Percentiles rank a stretch among this genome's conserved stretches.
Evolutionary conservation across 306 rosid genomes (phyloP).

Genomic region (Lathyrus tuberosus): DNA sequence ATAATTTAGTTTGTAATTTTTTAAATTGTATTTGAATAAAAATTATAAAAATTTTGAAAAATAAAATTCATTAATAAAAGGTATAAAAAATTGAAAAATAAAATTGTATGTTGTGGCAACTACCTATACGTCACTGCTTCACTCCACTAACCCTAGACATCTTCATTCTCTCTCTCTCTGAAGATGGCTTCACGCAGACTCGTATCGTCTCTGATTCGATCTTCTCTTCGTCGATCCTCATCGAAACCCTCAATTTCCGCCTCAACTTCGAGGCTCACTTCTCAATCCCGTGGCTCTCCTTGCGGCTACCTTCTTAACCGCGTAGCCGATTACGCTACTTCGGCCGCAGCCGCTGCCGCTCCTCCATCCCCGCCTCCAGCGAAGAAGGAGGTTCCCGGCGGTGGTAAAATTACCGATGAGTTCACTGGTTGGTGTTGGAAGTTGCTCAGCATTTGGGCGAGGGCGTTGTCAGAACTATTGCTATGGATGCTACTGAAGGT

Average conservation of each 20-base stretch:
- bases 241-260: conserved; percentile 60
- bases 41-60: too few relatives aligned
- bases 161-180: too few relatives aligned
- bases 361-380: conserved; percentile 45
- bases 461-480: conserved; percentile 81
- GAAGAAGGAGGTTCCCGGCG: conserved; percentile 50
- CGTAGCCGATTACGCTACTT: conserved; percentile 69
- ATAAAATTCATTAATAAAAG: too few relatives aligned
- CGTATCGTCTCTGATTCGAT: too few relatives aligned
- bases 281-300: conserved; percentile 62
- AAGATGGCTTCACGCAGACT: conserved; percentile 91
- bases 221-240: conserved; percentile 69
- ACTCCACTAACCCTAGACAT: too few relatives aligned
- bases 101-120: too few relatives aligned
- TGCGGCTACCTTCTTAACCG: conserved; percentile 68
- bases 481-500: conserved; percentile 99
- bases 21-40: too few relatives aligned
- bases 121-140: too few relatives aligned
- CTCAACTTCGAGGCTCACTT: conserved; percentile 54
- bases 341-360: conserved; percentile 60
- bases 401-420: conserved; percentile 81
- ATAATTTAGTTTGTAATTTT: too few relatives aligned
- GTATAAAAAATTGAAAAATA: too few relatives aligned
- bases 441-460: too few relatives aligned
- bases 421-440: conserved; percentile 88